Evolutionary conservation across 345 rosid genomes (phyloP).

Genomic region (Moringa oleifera): DNA sequence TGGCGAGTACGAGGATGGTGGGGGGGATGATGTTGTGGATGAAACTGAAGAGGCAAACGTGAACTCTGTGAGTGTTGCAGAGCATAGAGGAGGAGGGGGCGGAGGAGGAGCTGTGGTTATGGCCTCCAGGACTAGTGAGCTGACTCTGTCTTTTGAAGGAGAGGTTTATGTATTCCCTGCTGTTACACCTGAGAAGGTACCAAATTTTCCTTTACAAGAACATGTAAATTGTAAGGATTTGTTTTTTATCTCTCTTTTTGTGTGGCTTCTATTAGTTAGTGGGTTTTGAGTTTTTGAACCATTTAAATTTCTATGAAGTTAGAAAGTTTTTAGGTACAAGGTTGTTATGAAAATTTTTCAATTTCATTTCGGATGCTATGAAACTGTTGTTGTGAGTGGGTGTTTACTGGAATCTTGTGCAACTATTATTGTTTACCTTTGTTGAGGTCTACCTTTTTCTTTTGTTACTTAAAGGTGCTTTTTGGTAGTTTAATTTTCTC

Average conservation of each 20-base stretch:
- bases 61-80: slow-evolving; percentile 41
- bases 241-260: too few species aligned
- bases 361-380: not conserved
- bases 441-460: not conserved
- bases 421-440: not conserved
- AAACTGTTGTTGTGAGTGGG: not conserved
- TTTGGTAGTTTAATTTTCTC: too few species aligned
- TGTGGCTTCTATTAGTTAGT: too few species aligned
- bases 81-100: slow-evolving; percentile 27
- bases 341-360: too few species aligned
- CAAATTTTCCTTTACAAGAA: not conserved
- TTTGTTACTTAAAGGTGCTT: too few species aligned
- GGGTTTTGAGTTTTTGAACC: too few species aligned
- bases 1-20: slow-evolving; percentile 38
- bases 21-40: slow-evolving; percentile 30
- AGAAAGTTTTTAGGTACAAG: too few species aligned
- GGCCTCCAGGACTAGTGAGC: slow-evolving; percentile 59
- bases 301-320: too few species aligned
- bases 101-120: slow-evolving; percentile 22
- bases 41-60: slow-evolving; percentile 33
- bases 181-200: slow-evolving; percentile 58
- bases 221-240: too few species aligned
- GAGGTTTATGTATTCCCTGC: slow-evolving; percentile 70
- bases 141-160: slow-evolving; percentile 71
- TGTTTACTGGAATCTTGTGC: not conserved